Evolutionary conservation across 768 basidiomycete genomes (phyloP), one percentile per base, ranked within the genome.

Genomic region (Lactarius deliciosus): DNA sequence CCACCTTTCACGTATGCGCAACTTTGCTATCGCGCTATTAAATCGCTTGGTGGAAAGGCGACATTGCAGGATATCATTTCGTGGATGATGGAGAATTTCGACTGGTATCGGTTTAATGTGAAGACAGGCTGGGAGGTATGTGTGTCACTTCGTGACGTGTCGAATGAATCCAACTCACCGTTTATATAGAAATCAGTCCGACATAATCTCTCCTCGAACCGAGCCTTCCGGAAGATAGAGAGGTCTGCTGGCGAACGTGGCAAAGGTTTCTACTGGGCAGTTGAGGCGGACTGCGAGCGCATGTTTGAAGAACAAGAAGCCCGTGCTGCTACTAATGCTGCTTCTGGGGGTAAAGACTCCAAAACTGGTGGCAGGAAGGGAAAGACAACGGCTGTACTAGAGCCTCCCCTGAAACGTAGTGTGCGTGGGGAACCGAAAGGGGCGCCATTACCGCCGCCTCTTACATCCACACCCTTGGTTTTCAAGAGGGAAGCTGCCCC

Each of bases 231-330:
- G 75, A 98, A 98, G 77, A 83, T 92, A 75, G 92, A 95, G 66
- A 83, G 92, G 36, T 89, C 87, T 68, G 85, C 87, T 7, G 91
- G 93, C 65, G 92, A 91, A 79, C 84, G 90, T 67, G 91, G 92
- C 10, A 97, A 96, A 75, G 96, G 95, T 2, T 94, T 89, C 70
- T 93, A 94, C 69, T 98, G 96, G 96, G 89, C 90, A 22, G 81
- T 97, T 38, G 95, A 96, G 72, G 87, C 89, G 54, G 83, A 86
- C 63, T 82, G 82, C 74, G 84, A 87, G 61, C 87, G 86, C 64
- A 80, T 80, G 41, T 83, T 92, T 54, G 86, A 88, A 74, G 89
- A 90, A 68, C 89, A 89, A 72, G 88, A 90, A 71, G 78, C 77
- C 76, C 71, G 69, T 75, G 80, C 68, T 74, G 78, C 73, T 71